Evolutionary conservation across 352 stramenopile species (phyloP), one percentile per base, ranked within the genome.

Genomic region (Elongisporangium prolatum): DNA sequence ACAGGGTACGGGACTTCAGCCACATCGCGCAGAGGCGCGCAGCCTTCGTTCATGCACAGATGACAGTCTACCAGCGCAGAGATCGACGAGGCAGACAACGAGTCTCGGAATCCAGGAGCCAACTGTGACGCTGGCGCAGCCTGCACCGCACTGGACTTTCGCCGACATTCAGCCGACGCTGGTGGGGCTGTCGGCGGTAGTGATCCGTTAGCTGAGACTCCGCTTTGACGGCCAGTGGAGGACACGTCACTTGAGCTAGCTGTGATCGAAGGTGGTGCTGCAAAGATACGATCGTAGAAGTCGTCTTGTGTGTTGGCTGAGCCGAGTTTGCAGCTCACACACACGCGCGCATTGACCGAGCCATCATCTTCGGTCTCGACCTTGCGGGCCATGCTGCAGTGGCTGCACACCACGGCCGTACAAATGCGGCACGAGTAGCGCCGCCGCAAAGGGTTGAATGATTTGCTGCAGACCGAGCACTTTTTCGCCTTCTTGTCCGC

Each of bases 261-360:
- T 21, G 21, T 63, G 17, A 69, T 60, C 24, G 61, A 52, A 16
- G 71, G 72, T 13, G 65, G 62, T 22, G 64, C 67, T 21, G 74
- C 74, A 66, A 80, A 80, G 53, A 80, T 76, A n/a, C 69, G 66
- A 18, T 87, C 73, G 58, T 84, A 77, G 18, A 82, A 72, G 59
- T 88, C 81, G 54, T 83, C 68, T 34, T 71, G 56, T 20, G 76
- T 74, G 44, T 60, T 64, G n/a, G 76, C 74, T 18, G 78, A 72
- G 59, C 75, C 85, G 60, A 89, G 72, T 58, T 90, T 93, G 73
- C 85, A 94, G 59, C 69, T 78, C 57, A 91, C 81, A 60, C 84
- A 94, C 44, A 91, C 69, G 38, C 82, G 82, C 54, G 72, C 68
- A 28, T 69, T 82, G 51, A 66, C 62, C 4, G 60, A 48, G 50